Conservation (phyloP, 768 basidiomycete species). For the Mycena filopes region DNA sequence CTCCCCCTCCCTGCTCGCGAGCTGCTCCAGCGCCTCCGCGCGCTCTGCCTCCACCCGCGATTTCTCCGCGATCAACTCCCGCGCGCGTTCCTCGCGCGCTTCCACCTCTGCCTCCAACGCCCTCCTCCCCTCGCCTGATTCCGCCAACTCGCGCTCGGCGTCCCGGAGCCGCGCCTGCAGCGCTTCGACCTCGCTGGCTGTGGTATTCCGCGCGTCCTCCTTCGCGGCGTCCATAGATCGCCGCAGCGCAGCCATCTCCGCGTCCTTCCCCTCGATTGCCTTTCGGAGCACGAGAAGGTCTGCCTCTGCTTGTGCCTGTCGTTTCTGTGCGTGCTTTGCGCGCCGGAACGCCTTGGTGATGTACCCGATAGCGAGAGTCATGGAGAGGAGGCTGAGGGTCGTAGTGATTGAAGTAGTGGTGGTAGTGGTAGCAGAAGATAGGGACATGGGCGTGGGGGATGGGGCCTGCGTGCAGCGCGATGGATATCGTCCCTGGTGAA, state of each 20-base stretch:
- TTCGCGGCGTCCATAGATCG: conserved; percentile 25
- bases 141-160: conserved; percentile 15
- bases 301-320: conserved; percentile 14
- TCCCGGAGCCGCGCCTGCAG: conserved; percentile 2
- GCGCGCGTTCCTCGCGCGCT: not conserved
- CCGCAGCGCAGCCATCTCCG: conserved; percentile 23
- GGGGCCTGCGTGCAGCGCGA: conserved; percentile 9
- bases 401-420: conserved; percentile 19
- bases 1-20: conserved; percentile 3
- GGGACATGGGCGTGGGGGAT: conserved; percentile 21
- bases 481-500: conserved; percentile 17
- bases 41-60: conserved; percentile 15
- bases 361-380: conserved; percentile 25
- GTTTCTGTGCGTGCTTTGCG: conserved; percentile 17
- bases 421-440: conserved; percentile 8
- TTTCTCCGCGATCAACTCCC: conserved; percentile 19
- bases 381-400: conserved; percentile 15
- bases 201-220: conserved; percentile 19
- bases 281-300: conserved; percentile 32
- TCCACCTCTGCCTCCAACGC: conserved; percentile 15
- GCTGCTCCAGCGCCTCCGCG: not conserved
- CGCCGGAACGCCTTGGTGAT: conserved; percentile 18
- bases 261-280: conserved; percentile 26
- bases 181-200: conserved; percentile 7
- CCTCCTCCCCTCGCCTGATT: conserved; percentile 6